These are phyloP conservation scores for Camillea tinctor DNA, from an alignment of 2,329 filamentous ascomycete species.

Conservation along the genomic window DNA sequence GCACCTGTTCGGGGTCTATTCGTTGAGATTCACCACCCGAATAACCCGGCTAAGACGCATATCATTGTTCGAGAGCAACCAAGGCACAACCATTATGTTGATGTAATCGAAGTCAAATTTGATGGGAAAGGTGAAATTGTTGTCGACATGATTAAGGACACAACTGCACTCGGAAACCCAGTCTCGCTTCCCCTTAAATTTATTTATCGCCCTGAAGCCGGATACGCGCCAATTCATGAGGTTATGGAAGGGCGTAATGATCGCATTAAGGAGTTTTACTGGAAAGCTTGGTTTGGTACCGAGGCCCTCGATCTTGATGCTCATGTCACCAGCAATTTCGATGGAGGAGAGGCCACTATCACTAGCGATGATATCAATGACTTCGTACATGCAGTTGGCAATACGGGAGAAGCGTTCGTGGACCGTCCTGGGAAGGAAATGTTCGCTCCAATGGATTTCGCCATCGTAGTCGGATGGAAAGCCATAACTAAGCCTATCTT, in stretches of 20 bases:
- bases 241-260: constrained; percentile 96
- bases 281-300: constrained; percentile 93
- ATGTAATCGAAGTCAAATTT: constrained; percentile 83
- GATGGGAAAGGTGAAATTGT: constrained; percentile 75
- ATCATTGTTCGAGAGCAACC: constrained; percentile 88
- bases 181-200: constrained; percentile 85
- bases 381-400: constrained; percentile 98
- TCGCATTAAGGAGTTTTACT: constrained; percentile 99
- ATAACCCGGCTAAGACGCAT: constrained; percentile 77
- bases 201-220: constrained; percentile 90
- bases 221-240: constrained; percentile 95
- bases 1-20: constrained; percentile 81
- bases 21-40: constrained; percentile 81
- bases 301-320: constrained; percentile 81
- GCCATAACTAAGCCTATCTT: constrained; percentile 99
- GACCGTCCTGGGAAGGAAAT: constrained; percentile 92
- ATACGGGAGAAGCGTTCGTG: constrained; percentile 95
- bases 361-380: constrained; percentile 94
- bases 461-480: constrained; percentile 98
- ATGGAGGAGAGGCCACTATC: constrained; percentile 83
- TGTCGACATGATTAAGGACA: constrained; percentile 89
- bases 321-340: constrained; percentile 81
- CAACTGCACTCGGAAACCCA: constrained; percentile 78
- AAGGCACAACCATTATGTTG: constrained; percentile 79
- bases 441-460: constrained; percentile 97